Evolutionary conservation across 176 grass and related monocot genomes (phyloP).

Genomic region (Thalia dealbata): DNA sequence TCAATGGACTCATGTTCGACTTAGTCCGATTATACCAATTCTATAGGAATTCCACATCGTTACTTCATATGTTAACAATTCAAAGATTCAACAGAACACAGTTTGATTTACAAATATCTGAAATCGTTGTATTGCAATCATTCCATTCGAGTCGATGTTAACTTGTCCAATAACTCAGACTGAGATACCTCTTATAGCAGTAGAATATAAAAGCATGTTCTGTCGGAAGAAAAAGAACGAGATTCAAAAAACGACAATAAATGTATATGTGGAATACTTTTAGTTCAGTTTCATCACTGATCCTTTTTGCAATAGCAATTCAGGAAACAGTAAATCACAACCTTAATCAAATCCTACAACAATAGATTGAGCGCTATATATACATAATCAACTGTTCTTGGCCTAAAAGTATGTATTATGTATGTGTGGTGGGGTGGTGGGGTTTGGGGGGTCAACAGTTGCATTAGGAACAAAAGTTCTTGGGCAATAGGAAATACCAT

Average conservation of each 20-base stretch:
- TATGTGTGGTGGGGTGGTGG: too few relatives aligned
- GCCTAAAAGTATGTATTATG: too few relatives aligned
- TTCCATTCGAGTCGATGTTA: too few relatives aligned
- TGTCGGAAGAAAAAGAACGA: neutral
- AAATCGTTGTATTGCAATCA: too few relatives aligned
- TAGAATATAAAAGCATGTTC: neutral
- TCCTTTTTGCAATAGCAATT: neutral
- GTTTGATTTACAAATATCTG: neutral
- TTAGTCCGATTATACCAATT: neutral
- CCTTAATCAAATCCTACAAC: neutral
- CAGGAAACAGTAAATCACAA: neutral
- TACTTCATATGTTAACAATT: neutral
- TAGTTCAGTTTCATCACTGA: neutral
- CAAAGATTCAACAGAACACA: neutral
- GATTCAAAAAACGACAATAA: neutral
- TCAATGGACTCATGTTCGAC: too few relatives aligned
- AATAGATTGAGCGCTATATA: too few relatives aligned
- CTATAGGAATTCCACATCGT: neutral
- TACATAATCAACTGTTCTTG: too few relatives aligned
- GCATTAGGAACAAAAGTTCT: neutral
- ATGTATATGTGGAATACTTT: neutral
- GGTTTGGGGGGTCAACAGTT: neutral
- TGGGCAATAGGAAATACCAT: neutral
- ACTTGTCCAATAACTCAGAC: too few relatives aligned
- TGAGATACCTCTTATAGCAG: neutral